Conservation (phyloP, 208 protist species). For the Trypanosoma boissoni region DNA sequence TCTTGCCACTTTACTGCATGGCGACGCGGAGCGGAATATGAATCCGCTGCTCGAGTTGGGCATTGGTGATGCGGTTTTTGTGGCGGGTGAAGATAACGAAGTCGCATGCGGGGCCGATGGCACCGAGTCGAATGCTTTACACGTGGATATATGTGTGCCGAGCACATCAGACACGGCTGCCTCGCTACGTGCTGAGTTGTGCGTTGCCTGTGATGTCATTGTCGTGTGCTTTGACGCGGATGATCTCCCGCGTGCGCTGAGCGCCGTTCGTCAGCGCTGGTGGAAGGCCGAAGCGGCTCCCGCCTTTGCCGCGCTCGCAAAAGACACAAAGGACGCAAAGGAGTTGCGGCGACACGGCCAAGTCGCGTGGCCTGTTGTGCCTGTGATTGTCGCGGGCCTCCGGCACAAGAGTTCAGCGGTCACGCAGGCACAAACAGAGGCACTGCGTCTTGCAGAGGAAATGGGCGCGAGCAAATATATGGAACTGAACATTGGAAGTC, state of each 20-base stretch:
- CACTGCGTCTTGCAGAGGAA: constrained; percentile 30
- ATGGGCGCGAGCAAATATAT: constrained; percentile 41
- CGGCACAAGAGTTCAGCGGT: constrained; percentile 5
- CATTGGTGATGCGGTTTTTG: neutral
- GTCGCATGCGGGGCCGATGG: neutral
- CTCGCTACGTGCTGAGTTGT: constrained; percentile 35
- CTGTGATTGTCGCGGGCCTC: constrained; percentile 33
- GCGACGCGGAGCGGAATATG: neutral
- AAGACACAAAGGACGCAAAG: constrained; percentile 8
- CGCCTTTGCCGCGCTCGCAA: constrained; percentile 13
- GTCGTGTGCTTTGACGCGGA: constrained; percentile 33
- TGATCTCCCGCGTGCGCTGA: constrained; percentile 22
- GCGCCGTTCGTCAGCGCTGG: constrained; percentile 16
- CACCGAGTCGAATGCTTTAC: neutral
- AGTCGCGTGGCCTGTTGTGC: constrained; percentile 13
- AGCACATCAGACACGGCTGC: constrained; percentile 12
- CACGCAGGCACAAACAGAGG: constrained; percentile 20
- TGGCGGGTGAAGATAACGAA: neutral
- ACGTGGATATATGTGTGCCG: constrained; percentile 30
- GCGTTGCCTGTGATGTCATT: constrained; percentile 34
- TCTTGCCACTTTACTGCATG: constrained; percentile 7
- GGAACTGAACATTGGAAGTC: constrained; percentile 32
- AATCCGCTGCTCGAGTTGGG: neutral
- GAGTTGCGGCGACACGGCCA: too few relatives aligned
- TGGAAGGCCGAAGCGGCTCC: constrained; percentile 14